phyloP scores from a whole-genome alignment of 805 yeast genomes.

The Millerozyma acaciae region DNA sequence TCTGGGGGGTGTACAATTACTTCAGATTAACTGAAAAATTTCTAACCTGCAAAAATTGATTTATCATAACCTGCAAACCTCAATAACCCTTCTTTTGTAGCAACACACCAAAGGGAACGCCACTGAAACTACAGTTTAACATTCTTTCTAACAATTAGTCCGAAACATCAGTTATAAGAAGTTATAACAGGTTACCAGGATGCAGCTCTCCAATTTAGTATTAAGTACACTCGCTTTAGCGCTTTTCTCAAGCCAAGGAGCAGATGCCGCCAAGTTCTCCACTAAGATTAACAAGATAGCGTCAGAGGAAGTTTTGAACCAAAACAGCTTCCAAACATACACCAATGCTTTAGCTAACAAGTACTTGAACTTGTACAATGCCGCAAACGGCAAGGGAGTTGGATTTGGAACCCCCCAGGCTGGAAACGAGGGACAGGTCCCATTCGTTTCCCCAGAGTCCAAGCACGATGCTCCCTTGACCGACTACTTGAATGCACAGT shows the following conservation, averaged over 20 bases:
- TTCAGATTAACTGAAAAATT: background rate
- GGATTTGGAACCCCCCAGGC: slow-evolving; percentile 12
- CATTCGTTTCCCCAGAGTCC: slow-evolving; percentile 30
- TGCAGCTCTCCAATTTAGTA: slow-evolving; percentile 34
- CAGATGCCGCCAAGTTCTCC: slow-evolving; percentile 49
- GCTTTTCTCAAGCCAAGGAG: slow-evolving; percentile 31
- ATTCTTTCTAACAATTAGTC: no score
- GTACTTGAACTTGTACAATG: slow-evolving; percentile 50
- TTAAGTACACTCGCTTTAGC: slow-evolving; percentile 43
- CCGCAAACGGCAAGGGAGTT: slow-evolving; percentile 21
- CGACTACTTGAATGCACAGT: slow-evolving; percentile 94
- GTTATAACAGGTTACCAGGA: slow-evolving; percentile 7
- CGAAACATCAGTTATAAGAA: no score
- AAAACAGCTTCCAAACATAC: slow-evolving; percentile 49
- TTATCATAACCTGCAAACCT: background rate
- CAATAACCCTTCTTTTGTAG: background rate
- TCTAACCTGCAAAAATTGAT: slow-evolving; percentile 1
- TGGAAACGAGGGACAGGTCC: slow-evolving; percentile 34
- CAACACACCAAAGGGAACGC: background rate
- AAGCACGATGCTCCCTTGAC: slow-evolving; percentile 81
- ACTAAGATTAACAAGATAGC: slow-evolving; percentile 60
- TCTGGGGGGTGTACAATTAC: background rate
- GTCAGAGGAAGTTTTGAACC: slow-evolving; percentile 52
- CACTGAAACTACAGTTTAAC: slow-evolving; percentile 2
- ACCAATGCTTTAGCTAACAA: slow-evolving; percentile 57